Conservation (phyloP, 257 asterid genomes). For the Penstemon davidsonii region DNA sequence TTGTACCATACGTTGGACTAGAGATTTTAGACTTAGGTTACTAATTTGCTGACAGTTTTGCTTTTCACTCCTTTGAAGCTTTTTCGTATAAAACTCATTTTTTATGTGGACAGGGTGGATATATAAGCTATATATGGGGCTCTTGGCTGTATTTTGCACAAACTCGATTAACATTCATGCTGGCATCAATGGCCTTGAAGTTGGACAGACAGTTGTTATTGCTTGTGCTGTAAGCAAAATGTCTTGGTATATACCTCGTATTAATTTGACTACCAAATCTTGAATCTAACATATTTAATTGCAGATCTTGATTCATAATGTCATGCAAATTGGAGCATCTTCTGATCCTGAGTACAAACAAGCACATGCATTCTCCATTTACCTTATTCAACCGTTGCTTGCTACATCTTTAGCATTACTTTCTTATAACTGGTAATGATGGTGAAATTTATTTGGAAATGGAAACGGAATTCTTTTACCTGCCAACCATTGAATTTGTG, state of each 20-base stretch:
- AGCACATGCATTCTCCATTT: slow-evolving; percentile 93
- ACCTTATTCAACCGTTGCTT: slow-evolving; percentile 86
- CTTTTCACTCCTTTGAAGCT: neutral
- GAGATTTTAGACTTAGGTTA: slow-evolving; percentile 76
- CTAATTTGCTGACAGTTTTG: neutral
- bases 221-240: slow-evolving; percentile 76
- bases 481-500: slow-evolving; percentile 6
- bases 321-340: slow-evolving; percentile 85
- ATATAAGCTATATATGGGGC: slow-evolving; percentile 91
- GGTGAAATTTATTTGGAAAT: neutral
- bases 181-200: slow-evolving; percentile 97
- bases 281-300: slow-evolving; percentile 25
- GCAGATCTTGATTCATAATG: slow-evolving; percentile 81
- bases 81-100: neutral
- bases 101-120: slow-evolving; percentile 61
- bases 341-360: slow-evolving; percentile 71
- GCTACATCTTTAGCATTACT: slow-evolving; percentile 92
- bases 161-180: slow-evolving; percentile 93
- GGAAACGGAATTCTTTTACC: neutral
- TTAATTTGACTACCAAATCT: neutral
- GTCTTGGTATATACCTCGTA: neutral
- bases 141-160: slow-evolving; percentile 93
- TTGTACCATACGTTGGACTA: slow-evolving; percentile 61
- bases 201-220: slow-evolving; percentile 89
- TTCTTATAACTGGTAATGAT: slow-evolving; percentile 78